Conservation (phyloP, 179 eudicot species). For the Beta macrorhiza region DNA sequence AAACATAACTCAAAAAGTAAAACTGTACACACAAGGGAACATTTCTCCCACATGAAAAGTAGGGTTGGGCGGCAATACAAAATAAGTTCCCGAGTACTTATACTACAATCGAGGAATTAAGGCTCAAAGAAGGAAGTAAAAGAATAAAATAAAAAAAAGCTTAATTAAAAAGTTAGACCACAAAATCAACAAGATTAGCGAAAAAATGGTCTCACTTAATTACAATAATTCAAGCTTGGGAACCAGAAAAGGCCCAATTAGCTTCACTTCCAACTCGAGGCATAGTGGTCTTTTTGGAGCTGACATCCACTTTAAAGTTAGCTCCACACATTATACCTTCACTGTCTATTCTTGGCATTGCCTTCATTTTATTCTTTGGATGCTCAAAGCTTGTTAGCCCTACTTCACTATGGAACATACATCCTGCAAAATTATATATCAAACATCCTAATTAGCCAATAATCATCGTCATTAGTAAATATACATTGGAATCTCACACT, state of each 20-base stretch:
- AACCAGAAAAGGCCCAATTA: slow-evolving; percentile 61
- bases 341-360: slow-evolving; percentile 91
- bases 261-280: slow-evolving; percentile 87
- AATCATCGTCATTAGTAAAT: not conserved
- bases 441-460: not conserved
- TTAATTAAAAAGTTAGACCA: not conserved
- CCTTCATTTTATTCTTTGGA: slow-evolving; percentile 76
- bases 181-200: not conserved
- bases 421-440: slow-evolving; percentile 46
- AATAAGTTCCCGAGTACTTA: not conserved
- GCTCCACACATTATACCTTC: slow-evolving; percentile 85
- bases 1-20: not conserved
- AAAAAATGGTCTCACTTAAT: not conserved
- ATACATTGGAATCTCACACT: not conserved
- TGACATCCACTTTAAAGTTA: slow-evolving; percentile 64
- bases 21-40: not conserved
- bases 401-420: slow-evolving; percentile 72
- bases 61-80: not conserved
- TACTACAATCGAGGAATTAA: not conserved
- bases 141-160: not conserved
- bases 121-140: not conserved
- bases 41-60: not conserved
- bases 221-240: slow-evolving; percentile 13
- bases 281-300: slow-evolving; percentile 52
- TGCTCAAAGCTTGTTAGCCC: slow-evolving; percentile 76